Evolutionary conservation across 768 basidiomycete species (phyloP).

Genomic region (Amanita rubescens): DNA sequence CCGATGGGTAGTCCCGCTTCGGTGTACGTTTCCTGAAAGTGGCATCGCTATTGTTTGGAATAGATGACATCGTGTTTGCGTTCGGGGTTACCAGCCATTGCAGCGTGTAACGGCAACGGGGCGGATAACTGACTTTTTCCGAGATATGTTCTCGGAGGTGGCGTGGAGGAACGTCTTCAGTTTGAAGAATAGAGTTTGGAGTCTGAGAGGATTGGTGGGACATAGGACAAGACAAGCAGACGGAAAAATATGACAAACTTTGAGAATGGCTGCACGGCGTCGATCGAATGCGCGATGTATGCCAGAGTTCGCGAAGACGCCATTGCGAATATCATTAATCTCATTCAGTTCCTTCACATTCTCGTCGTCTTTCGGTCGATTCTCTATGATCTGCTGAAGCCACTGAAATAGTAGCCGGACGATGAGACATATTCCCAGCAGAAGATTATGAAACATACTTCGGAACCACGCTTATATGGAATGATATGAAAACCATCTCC

Average conservation of each 20-base stretch:
- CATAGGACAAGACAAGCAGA: not conserved
- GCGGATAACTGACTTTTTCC: not conserved
- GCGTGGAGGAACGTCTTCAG: conserved; percentile 8
- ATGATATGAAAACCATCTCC: conserved; percentile 14
- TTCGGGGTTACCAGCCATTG: not conserved
- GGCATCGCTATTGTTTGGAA: conserved; percentile 21
- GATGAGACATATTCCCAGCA: conserved; percentile 12
- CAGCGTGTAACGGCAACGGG: not conserved
- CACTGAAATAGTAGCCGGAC: conserved; percentile 13
- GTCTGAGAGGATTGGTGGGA: conserved; percentile 11
- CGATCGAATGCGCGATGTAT: conserved; percentile 13
- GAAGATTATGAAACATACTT: conserved; percentile 11
- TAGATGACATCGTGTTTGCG: not conserved
- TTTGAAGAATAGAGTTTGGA: conserved; percentile 14
- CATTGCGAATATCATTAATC: conserved; percentile 17
- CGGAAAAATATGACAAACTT: conserved; percentile 14
- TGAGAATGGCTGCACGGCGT: conserved; percentile 13
- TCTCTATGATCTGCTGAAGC: conserved; percentile 16
- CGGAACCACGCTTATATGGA: conserved; percentile 13
- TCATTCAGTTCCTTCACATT: conserved; percentile 8
- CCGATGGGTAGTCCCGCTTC: conserved; percentile 18
- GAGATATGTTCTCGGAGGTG: not conserved
- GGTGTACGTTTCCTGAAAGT: conserved; percentile 16
- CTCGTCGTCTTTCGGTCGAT: conserved; percentile 14
- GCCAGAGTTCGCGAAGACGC: conserved; percentile 6